Conservation (phyloP, 2,329 filamentous ascomycete species). For the Aspergillus aculeatus region DNA sequence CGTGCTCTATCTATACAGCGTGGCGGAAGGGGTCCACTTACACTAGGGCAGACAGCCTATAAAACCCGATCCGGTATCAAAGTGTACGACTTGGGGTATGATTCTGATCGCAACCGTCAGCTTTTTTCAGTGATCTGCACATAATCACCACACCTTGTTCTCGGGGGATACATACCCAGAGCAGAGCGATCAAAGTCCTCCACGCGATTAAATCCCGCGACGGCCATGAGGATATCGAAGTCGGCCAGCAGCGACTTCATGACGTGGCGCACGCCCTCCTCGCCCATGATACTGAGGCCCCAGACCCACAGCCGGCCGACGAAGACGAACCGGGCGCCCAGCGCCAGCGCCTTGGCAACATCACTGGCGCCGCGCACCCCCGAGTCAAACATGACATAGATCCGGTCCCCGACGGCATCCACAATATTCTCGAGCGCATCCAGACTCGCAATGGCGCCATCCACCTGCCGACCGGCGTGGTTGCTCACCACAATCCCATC, state of each 20-base stretch:
- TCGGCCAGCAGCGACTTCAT: constrained; percentile 62
- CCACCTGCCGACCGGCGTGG: constrained; percentile 67
- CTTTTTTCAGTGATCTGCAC: too few relatives aligned
- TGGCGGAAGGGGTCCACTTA: neutral
- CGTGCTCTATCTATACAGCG: constrained; percentile 1
- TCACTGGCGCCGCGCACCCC: constrained; percentile 58
- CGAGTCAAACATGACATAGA: constrained; percentile 60
- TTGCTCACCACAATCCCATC: constrained; percentile 70
- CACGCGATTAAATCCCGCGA: constrained; percentile 55
- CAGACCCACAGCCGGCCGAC: constrained; percentile 62
- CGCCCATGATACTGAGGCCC: constrained; percentile 60
- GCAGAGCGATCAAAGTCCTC: constrained; percentile 51
- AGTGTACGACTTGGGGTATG: constrained; percentile 43
- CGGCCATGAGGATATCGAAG: constrained; percentile 62
- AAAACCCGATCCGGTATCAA: constrained; percentile 37
- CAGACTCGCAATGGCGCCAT: constrained; percentile 59
- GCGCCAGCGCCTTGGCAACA: constrained; percentile 60
- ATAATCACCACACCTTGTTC: neutral
- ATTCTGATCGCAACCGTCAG: constrained; percentile 32
- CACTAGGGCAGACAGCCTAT: constrained; percentile 5
- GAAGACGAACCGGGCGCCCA: constrained; percentile 63
- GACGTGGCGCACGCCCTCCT: constrained; percentile 61
- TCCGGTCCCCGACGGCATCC: constrained; percentile 50
- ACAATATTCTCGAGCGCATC: constrained; percentile 62
- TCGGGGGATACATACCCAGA: constrained; percentile 23